Percentiles rank a stretch among this genome's conserved stretches.
These are phyloP conservation scores for Fusarium pseudoanthophilum DNA, from an alignment of 2,329 filamentous ascomycete genomes.

Conservation along the genomic window DNA sequence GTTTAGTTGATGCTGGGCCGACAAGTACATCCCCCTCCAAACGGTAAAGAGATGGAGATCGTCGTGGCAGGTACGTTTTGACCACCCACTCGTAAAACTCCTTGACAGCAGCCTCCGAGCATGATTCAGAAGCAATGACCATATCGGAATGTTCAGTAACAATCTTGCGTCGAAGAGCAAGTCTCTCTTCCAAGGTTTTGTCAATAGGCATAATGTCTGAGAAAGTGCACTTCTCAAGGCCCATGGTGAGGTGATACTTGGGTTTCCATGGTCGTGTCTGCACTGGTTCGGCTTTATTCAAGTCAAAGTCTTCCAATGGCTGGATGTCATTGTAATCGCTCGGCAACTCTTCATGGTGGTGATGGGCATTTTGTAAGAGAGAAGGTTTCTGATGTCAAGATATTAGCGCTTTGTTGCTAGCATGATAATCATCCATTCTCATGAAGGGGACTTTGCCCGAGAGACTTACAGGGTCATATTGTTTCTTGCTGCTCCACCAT, in stretches of 20 bases:
- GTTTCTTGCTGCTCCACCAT: background rate
- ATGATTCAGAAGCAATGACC: background rate
- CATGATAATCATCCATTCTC: too few relatives aligned
- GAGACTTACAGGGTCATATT: background rate
- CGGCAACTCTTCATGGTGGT: background rate
- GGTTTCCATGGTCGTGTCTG: background rate
- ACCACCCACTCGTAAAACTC: background rate
- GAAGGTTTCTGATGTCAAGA: background rate
- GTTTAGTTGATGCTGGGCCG: background rate
- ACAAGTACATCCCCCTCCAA: accelerated
- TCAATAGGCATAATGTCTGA: background rate
- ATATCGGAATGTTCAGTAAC: background rate
- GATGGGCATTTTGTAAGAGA: background rate
- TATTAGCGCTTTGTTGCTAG: background rate
- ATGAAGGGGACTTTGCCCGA: accelerated
- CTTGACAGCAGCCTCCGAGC: background rate
- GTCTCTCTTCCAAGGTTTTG: background rate
- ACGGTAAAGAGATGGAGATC: background rate
- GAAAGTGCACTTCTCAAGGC: background rate
- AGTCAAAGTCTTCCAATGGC: background rate
- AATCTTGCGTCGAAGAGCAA: background rate
- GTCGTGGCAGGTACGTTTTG: background rate
- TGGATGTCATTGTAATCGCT: background rate
- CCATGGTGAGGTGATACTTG: background rate
- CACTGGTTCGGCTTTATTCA: background rate